phyloP scores from a whole-genome alignment of 257 asterid genomes.

The Marsdenia floribunda region DNA sequence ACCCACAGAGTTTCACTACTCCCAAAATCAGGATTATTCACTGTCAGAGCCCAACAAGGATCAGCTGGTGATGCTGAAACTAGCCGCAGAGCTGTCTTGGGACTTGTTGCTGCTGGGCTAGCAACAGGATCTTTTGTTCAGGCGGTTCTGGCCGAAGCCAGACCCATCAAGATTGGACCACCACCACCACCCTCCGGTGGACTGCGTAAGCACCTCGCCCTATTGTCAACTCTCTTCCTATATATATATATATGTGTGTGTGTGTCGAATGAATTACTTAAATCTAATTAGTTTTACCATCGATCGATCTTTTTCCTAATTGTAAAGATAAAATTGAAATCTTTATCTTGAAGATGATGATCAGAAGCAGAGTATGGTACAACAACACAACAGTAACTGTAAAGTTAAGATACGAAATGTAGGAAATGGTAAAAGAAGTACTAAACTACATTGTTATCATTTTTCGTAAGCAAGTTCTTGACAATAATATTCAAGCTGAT shows the following conservation, averaged over 20 bases:
- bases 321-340: not conserved
- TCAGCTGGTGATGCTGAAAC: constrained; percentile 53
- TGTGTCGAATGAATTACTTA: not conserved
- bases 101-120: constrained; percentile 73
- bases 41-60: constrained; percentile 48
- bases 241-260: too few relatives aligned
- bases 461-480: too few relatives aligned
- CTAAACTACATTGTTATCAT: too few relatives aligned
- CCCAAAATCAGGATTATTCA: constrained; percentile 44
- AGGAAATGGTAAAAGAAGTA: not conserved
- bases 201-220: constrained; percentile 54
- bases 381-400: not conserved
- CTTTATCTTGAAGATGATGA: not conserved
- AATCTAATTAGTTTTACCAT: not conserved
- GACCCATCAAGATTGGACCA: constrained; percentile 69
- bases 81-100: constrained; percentile 75
- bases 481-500: not conserved
- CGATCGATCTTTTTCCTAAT: not conserved
- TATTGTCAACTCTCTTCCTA: not conserved
- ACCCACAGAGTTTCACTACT: constrained; percentile 32
- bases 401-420: not conserved
- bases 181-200: constrained; percentile 98
- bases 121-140: constrained; percentile 67
- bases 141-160: constrained; percentile 76
- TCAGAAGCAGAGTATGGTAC: not conserved